Base-by-base conservation (phyloP, 192 early-diverging fungal genomes). In the Kappamyces sp. region DNA sequence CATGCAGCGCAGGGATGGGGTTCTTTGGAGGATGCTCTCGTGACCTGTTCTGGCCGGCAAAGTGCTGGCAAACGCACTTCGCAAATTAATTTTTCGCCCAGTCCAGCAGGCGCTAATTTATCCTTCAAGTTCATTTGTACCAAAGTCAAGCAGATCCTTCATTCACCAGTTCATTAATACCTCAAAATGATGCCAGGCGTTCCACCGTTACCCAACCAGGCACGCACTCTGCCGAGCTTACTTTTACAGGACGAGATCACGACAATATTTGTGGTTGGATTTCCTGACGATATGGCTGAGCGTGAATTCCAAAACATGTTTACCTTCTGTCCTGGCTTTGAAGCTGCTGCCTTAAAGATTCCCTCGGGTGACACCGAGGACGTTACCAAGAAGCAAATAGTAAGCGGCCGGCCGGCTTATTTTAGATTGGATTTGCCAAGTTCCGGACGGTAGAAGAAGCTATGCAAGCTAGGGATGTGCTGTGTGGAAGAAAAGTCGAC, bases 241-340 rank as follows among this genome's bases (percentile, higher is more conserved):
- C 50, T 39, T 22, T 22, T 22, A 12, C 30, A 72, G 46, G 91
- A 99, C 60, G 96, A 99, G 53, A 94, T 99, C 61, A 91, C 93
- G 29, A 99, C 96, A 64, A 97, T 99, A 62, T 99, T 99, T 80
- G 93, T 97, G 9, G 94, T 97, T 43, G 96, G 96, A 3, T 97
- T 99, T 62, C 96, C 96, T 15, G 93, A 96, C 22, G 96, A 99
- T 71, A 94, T 97, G 90, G 85, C 84, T 66, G 96, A 99, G 71
- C 78, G 96, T 43, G 96, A 99, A 72, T 99, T 99, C 64, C 94
- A 95, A 65, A 96, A 95, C 74, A 97, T 97, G 93, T 99, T 99
- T 76, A 92, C 88, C 32, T 98, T 99, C 60, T 91, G 89, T 22
- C 79, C 89, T 39, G 96, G 95, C 8, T 99, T 99, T 57, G 96